Conservation (phyloP, 495 filamentous ascomycete species). For the Hapsidospora chrysogenum region DNA sequence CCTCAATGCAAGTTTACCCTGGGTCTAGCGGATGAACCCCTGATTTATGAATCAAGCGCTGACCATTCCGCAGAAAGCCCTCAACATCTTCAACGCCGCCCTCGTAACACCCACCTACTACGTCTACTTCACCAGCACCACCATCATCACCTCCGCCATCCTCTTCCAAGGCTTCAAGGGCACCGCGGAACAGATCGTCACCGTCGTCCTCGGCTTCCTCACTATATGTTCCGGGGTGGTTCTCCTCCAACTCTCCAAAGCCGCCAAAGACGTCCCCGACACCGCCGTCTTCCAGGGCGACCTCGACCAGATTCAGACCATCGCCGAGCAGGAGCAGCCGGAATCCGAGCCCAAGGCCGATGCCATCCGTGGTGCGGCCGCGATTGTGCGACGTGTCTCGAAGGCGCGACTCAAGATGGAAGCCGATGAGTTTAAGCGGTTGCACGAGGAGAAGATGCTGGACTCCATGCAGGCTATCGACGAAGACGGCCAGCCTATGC, state of each 20-base stretch:
- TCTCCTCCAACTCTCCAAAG: constrained; percentile 93
- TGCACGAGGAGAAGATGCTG: constrained; percentile 57
- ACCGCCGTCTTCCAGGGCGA: constrained; percentile 85
- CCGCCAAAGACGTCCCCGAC: constrained; percentile 92
- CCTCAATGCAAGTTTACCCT: constrained; percentile 57
- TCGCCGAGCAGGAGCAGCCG: constrained; percentile 85
- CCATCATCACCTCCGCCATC: constrained; percentile 83
- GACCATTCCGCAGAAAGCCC: constrained; percentile 61
- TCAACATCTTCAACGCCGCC: constrained; percentile 94
- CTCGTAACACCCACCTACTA: constrained; percentile 97
- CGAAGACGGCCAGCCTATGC: constrained; percentile 38
- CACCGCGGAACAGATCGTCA: constrained; percentile 59
- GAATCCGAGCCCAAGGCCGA: constrained; percentile 94
- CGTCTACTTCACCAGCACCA: constrained; percentile 90
- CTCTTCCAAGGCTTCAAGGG: constrained; percentile 93
- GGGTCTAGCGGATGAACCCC: not conserved
- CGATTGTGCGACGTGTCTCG: constrained; percentile 76
- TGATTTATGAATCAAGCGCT: constrained; percentile 5
- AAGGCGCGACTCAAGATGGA: constrained; percentile 61
- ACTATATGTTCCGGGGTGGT: constrained; percentile 93
- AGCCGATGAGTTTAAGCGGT: constrained; percentile 58
- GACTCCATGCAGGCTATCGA: constrained; percentile 58
- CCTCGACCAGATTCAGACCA: constrained; percentile 84
- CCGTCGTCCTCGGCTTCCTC: constrained; percentile 84
- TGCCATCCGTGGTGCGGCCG: constrained; percentile 81